Evolutionary conservation across 305 asterid genomes (phyloP), one percentile per base, ranked within the genome.

Genomic region (Fraxinus baroniana): DNA sequence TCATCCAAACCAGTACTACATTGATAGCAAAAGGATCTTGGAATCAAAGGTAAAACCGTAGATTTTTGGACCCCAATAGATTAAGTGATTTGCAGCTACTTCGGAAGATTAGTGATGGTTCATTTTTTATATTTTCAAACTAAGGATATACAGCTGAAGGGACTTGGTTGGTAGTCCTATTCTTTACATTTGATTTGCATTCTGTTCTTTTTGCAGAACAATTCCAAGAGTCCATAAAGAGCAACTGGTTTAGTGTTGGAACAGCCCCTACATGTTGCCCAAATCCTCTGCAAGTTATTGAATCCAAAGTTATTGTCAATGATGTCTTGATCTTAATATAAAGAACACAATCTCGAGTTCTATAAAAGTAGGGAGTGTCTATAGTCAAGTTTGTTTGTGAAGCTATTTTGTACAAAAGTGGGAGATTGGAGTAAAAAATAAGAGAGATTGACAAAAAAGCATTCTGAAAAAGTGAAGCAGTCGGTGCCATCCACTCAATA

Each of bases 1-100:
- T 88, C 98, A 97, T 89, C 98, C 97, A 80, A 97, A 93, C 89
- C 97, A 94, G 87, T 97, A 92, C 89, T 93, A 84, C 82, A 91
- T 20, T 80, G 98, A 93, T 86, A 97, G 98, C 93, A 90, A 83
- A 83, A 91, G 71, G 73, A 79, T 89, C 71, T 62, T 93, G 86
- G 97, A 91, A 84, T 85, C 94, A 33, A 89, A 57, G 92, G 98
- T 93, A 91, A 83, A 72, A 12, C 72, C 39, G 52, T 20, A 12
- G 37, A 7, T 8, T 49, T 46, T 18, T 80, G n/a, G 18, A 60
- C 66, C 74, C 52, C 49, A 32, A 26, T 39, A 49, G 80, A 81
- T 62, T 55, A 66, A 20, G 30, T 81, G 44, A 78, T 80, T 68
- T 18, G 39, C 39, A 74, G 44, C 70, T 64, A 68, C 78, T 74